Evolutionary conservation across 73 alveolate species (phyloP), one percentile per base, ranked within the genome.

Genomic region (Symbiodinium pilosum): DNA sequence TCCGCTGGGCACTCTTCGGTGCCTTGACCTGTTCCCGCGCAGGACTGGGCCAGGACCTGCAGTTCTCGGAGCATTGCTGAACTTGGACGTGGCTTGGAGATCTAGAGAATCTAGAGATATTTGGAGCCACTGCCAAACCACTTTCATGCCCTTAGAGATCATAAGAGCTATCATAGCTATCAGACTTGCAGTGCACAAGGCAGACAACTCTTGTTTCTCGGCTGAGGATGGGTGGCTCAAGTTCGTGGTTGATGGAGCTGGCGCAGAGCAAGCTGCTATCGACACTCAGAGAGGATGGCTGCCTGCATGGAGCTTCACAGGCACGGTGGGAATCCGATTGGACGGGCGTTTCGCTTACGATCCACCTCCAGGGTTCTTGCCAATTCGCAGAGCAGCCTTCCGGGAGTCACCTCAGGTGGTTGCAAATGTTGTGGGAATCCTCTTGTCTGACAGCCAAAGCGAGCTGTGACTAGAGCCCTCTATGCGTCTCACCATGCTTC

Each of bases 61-160:
- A 64, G 51, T 64, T 85, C 34, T 91, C 21, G 96, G 96, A 18
- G 75, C 73, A 51, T n/a, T 91, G 88, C 77, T 68, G 51, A 75
- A 91, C 40, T 41, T 71, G 77, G 87, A 91, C 28, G 96, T 12
- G 8, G 75, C 96, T 64, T n/a, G 87, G 93, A 32, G 81, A 64
- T 38, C 73, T 26, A 54, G 26, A 54, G 12, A n/a, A 6, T 9
- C 71, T 54, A n/a, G 32, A 2, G 73, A 54, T 30, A 54, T 30
- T 26, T 24, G 30, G 71, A 54, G 26, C 32, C 73, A 54, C 2
- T 16, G 73, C n/a, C n/a, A n/a, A n/a, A n/a, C n/a, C n/a, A n/a
- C n/a, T n/a, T n/a, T n/a, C n/a, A n/a, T n/a, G n/a, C n/a, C n/a
- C n/a, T n/a, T n/a, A n/a, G n/a, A n/a, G n/a, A n/a, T n/a, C n/a